Conservation (phyloP, 495 filamentous ascomycete genomes). For the Cairneyella variabilis region DNA sequence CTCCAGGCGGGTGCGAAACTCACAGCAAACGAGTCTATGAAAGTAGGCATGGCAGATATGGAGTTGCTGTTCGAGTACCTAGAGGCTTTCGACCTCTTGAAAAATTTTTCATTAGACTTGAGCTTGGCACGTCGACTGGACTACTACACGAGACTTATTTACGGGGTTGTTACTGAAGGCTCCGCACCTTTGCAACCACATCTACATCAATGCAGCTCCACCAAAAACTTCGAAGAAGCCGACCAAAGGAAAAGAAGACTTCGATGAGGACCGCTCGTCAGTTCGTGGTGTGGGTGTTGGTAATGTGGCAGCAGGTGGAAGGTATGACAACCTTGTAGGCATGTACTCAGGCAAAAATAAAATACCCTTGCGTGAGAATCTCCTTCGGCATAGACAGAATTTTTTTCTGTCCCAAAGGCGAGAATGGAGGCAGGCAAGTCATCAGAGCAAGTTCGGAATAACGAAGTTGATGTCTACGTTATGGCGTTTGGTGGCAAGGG, state of each 20-base stretch:
- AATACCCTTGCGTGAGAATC: conserved; percentile 89
- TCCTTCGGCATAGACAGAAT: conserved; percentile 96
- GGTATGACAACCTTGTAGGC: conserved; percentile 89
- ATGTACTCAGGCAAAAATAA: conserved; percentile 85
- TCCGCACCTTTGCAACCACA: conserved; percentile 53
- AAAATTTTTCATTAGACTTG: conserved; percentile 76
- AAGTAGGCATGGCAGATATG: conserved; percentile 80
- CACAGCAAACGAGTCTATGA: conserved; percentile 63
- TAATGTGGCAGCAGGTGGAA: conserved; percentile 82
- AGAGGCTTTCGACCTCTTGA: conserved; percentile 65
- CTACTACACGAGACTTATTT: conserved; percentile 95
- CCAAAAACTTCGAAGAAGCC: conserved; percentile 46
- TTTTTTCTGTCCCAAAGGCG: conserved; percentile 83
- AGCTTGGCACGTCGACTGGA: conserved; percentile 82
- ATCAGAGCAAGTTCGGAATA: conserved; percentile 44
- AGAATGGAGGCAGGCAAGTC: conserved; percentile 59
- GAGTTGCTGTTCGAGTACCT: conserved; percentile 76
- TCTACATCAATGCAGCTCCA: conserved; percentile 31
- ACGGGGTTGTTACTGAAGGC: conserved; percentile 83
- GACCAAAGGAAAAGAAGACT: conserved; percentile 38
- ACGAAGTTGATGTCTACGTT: conserved; percentile 81
- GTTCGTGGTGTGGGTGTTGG: conserved; percentile 83
- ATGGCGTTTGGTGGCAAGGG: conserved; percentile 93
- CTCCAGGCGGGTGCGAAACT: conserved; percentile 61
- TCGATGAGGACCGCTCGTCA: conserved; percentile 76